phyloP scores from a whole-genome alignment of 805 yeast genomes.

The Osmozyma mogii region DNA sequence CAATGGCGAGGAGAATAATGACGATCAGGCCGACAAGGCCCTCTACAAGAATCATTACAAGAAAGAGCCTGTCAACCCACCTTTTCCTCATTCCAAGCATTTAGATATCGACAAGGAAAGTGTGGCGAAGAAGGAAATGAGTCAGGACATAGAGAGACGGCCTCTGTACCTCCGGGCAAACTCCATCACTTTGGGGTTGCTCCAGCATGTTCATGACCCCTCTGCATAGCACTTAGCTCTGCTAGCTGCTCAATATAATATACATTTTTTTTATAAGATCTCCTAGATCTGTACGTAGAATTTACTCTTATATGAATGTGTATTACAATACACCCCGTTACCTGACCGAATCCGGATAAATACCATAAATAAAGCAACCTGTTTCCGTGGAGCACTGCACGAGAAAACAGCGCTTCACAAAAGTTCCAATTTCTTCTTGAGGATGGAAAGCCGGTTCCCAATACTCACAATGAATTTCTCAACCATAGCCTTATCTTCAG shows the following conservation, averaged over 20 bases:
- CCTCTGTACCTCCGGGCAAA: slow-evolving; percentile 30
- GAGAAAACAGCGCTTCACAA: no score
- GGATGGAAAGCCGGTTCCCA: slow-evolving; percentile 66
- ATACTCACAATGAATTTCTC: slow-evolving; percentile 78
- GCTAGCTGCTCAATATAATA: no score
- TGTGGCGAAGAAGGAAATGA: slow-evolving; percentile 12
- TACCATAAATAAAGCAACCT: not conserved
- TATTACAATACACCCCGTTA: no score
- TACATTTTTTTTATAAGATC: no score
- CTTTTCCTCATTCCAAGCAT: slow-evolving; percentile 35
- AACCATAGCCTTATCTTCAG: slow-evolving; percentile 66
- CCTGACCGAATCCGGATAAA: not conserved
- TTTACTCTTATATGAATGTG: no score
- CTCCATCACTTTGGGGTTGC: slow-evolving; percentile 32
- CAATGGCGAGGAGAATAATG: not conserved
- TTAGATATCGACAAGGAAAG: slow-evolving; percentile 27
- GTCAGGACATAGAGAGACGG: slow-evolving; percentile 10
- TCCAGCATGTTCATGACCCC: no score
- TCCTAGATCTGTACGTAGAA: no score
- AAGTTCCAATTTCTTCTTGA: slow-evolving; percentile 54
- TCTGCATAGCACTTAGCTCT: no score
- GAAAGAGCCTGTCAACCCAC: slow-evolving; percentile 35
- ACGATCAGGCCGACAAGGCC: slow-evolving; percentile 6
- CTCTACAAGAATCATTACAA: slow-evolving; percentile 35
- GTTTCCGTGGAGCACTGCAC: not conserved